Base-by-base conservation (phyloP, 192 early-diverging fungal genomes). In the Gigaspora rosea region DNA sequence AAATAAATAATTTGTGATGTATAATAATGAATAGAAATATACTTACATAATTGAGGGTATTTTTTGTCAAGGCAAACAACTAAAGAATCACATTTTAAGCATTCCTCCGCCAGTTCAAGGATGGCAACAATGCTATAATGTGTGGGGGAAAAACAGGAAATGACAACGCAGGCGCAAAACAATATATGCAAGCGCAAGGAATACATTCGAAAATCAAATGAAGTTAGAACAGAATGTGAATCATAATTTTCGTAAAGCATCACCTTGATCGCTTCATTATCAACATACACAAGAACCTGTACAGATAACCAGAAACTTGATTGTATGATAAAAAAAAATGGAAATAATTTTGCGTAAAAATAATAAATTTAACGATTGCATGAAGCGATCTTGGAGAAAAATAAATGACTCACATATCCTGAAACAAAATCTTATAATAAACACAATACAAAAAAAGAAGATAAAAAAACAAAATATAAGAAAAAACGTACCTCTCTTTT, bases 81-180 rank as follows among this genome's bases (percentile, higher is more conserved):
- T 49, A 76, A 22, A 36, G 47, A 52, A n/a, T 33, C 2, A 11
- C 64, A 67, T 13, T 76, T 67, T 35, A 76, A 51, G 9, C 49
- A 75, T 54, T 76, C 75, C 67, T 76, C 75, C 3, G 75, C 75
- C 0, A 76, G 75, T 41, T 76, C 75, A 6, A 76, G 22, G 8
- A 67, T 20, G n/a, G 75, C 49, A 22, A 76, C 63, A 12, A 76
- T 57, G 18, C 75, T 76, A 54, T 67, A 32, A 54, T 49, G 4
- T 20, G 9, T 49, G 20, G 0, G 27, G 27, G 35, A 54, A 76
- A 20, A 46, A 36, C 9, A n/a, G 65, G 12, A 54, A 41, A 61
- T 59, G 16, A 51, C 75, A 52, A 66, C 18, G 5, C 32, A 46
- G 41, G 71, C 12, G 71, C 51, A 36, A 73, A 58, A 6, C 49